Evolutionary conservation across 306 rosid genomes (phyloP).

Genomic region (Vachellia collinsii): DNA sequence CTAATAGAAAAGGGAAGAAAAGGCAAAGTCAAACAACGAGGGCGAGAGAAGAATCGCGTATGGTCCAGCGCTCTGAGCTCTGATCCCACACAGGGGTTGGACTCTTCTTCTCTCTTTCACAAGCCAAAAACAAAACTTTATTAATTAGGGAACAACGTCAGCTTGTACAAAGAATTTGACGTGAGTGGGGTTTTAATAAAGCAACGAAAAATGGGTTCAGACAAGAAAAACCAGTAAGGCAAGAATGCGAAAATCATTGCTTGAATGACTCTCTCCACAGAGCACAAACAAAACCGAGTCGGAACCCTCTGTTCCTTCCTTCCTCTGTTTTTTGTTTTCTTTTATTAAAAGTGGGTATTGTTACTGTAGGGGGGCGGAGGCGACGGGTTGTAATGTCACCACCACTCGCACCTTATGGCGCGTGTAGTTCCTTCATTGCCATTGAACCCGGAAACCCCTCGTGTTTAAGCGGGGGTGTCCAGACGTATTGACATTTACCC

Average conservation of each 20-base stretch:
- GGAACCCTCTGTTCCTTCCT: constrained; percentile 28
- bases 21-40: constrained; percentile 47
- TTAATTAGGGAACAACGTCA: not conserved
- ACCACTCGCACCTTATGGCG: not conserved
- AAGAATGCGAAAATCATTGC: constrained; percentile 41
- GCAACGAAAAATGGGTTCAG: not conserved
- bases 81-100: constrained; percentile 8
- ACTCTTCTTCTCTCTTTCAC: constrained; percentile 12
- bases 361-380: not conserved
- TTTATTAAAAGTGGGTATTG: not conserved
- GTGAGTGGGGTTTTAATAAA: not conserved
- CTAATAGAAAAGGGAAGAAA: not conserved
- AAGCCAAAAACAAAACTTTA: too few relatives aligned
- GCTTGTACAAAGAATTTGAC: not conserved
- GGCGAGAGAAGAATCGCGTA: constrained; percentile 38
- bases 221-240: constrained; percentile 7
- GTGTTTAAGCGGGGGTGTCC: too few relatives aligned
- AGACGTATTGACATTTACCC: too few relatives aligned
- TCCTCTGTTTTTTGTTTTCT: not conserved
- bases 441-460: too few relatives aligned
- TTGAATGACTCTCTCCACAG: constrained; percentile 35
- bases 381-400: not conserved
- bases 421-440: too few relatives aligned
- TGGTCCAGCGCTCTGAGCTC: constrained; percentile 12
- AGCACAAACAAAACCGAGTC: not conserved